phyloP scores from a whole-genome alignment of 805 yeast species.

The Hermanozyma aechmeae region DNA sequence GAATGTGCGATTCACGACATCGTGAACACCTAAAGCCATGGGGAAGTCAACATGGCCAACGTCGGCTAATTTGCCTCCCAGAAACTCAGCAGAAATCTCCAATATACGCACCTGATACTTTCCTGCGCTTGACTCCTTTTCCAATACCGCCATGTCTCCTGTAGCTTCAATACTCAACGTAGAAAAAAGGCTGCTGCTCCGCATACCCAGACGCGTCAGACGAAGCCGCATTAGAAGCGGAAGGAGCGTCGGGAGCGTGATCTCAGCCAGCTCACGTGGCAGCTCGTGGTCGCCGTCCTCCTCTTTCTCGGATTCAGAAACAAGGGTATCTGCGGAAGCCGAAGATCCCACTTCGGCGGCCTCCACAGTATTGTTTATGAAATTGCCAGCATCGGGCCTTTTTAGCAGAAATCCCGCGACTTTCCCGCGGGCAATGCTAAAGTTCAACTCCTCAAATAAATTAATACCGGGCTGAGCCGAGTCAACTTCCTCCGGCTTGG shows the following conservation, averaged over 20 bases:
- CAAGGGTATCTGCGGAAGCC: not conserved
- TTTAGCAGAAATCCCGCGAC: not conserved
- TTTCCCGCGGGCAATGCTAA: not conserved
- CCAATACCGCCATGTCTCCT: conserved; percentile 21
- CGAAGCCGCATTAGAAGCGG: conserved; percentile 38
- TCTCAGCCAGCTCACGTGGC: not conserved
- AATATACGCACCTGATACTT: conserved; percentile 13
- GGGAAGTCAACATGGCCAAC: conserved; percentile 7
- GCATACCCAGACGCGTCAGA: conserved; percentile 41
- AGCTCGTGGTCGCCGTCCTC: not conserved
- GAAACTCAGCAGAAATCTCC: conserved; percentile 13
- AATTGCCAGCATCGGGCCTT: not conserved
- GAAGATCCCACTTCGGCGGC: not conserved
- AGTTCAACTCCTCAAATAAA: not conserved
- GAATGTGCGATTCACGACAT: conserved; percentile 6
- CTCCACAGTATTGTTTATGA: not conserved
- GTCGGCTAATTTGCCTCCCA: conserved; percentile 17
- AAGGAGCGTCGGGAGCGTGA: conserved; percentile 19
- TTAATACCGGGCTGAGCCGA: not conserved
- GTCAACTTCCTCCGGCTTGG: conserved; percentile 5
- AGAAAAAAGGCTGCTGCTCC: conserved; percentile 35
- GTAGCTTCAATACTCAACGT: conserved; percentile 41
- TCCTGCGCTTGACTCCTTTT: too few species aligned
- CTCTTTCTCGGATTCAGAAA: not conserved
- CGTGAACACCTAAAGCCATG: conserved; percentile 3